Base-by-base conservation (phyloP, 129 eudicot species). In the Centaurea solstitialis region DNA sequence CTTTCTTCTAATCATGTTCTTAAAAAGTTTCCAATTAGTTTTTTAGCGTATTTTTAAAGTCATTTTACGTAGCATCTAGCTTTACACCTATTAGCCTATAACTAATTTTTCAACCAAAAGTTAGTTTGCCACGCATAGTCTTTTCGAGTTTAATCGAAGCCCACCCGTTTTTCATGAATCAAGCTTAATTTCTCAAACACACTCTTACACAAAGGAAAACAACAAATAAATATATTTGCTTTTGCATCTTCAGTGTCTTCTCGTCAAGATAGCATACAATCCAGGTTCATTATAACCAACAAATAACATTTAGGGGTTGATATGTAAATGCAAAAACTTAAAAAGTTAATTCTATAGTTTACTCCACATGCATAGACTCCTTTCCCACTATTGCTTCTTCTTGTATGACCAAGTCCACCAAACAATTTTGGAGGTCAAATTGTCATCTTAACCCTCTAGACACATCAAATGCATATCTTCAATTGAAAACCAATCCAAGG, bases 401-500 rank as follows among this genome's bases (percentile, higher is more conserved):
- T 70, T 64, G 72, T 73, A 33, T 73, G 84, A 86, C 89, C 84
- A 79, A 77, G 72, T 82, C 84, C 79, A 75, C n/a, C 40, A 62
- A 50, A 12, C 66, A 18, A 21, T 15, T 33, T 41, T 53, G 43
- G 76, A 64, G 61, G 66, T 50, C 75, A 74, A 71, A 69, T 53
- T 78, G 73, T 24, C 81, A 35, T 78, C 15, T 50, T 39, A 43
- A 24, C 70, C 86, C 86, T 67, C 18, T 40, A 17, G 23, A 24
- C 0, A 71, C 9, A 66, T 53, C 23, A 43, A 21, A 0, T 76
- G 73, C 57, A 26, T 64, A 59, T 13, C 50, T 73, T 62, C n/a
- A 30, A 18, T 53, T 79, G 59, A 79, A 76, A 73, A 72, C 22
- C 38, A 68, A 67, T 9, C 62, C 41, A 28, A 78, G 87, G 88